Conservation (phyloP, 345 rosid species). For the Lepidium didymum region DNA sequence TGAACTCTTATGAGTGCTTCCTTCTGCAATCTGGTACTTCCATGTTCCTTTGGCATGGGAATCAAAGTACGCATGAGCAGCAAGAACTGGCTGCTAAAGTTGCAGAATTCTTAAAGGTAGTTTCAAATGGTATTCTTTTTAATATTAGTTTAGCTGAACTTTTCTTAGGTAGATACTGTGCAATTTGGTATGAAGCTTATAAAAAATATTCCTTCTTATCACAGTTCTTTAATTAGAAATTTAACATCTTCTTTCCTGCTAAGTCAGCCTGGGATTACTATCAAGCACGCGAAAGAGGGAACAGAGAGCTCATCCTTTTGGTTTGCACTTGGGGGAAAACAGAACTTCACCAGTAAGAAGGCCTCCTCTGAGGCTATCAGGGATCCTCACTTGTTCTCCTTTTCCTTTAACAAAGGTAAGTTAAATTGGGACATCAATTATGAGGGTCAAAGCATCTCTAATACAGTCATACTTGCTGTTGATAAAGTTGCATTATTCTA, state of each 20-base stretch:
- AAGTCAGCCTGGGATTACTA: conserved; percentile 74
- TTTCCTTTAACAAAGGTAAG: conserved; percentile 63
- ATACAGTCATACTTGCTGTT: neutral
- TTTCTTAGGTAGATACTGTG: neutral
- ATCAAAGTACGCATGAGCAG: conserved; percentile 77
- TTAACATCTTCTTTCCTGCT: conserved; percentile 19
- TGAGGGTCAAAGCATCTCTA: conserved; percentile 1
- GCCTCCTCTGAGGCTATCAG: conserved; percentile 52
- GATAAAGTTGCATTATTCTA: conserved; percentile 1
- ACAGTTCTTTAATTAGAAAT: neutral
- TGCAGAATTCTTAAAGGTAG: conserved; percentile 88
- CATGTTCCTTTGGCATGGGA: conserved; percentile 81
- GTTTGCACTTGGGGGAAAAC: conserved; percentile 98
- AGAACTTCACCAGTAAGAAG: conserved; percentile 72
- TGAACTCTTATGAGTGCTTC: conserved; percentile 80
- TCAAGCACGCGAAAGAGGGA: conserved; percentile 96
- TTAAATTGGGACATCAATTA: neutral
- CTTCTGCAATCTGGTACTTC: conserved; percentile 92
- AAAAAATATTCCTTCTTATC: neutral
- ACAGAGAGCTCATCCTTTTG: conserved; percentile 95
- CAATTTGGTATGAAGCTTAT: conserved; percentile 1
- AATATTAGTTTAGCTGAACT: neutral
- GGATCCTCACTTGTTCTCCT: conserved; percentile 85
- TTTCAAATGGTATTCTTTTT: neutral
- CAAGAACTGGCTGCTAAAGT: conserved; percentile 79